Evolutionary conservation across 2,329 filamentous ascomycete species (phyloP).

Genomic region (Neonectria coccinea): DNA sequence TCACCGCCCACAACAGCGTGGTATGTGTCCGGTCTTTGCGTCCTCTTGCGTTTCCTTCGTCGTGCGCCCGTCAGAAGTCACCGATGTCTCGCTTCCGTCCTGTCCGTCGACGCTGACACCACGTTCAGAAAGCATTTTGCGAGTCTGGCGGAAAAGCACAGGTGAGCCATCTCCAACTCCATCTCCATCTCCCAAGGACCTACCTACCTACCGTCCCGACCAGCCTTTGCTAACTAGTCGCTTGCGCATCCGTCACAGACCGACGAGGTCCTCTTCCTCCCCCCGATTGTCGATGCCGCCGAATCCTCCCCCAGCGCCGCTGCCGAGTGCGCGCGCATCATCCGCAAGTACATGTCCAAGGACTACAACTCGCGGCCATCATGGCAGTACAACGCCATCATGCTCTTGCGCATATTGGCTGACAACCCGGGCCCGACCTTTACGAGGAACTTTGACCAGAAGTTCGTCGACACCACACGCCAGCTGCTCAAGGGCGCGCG

Average conservation of each 20-base stretch:
- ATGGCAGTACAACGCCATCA: conserved; percentile 94
- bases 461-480: conserved; percentile 82
- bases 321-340: conserved; percentile 80
- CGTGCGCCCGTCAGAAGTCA: conserved; percentile 7
- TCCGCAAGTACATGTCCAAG: conserved; percentile 84
- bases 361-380: conserved; percentile 75
- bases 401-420: conserved; percentile 90
- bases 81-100: conserved; percentile 16
- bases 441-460: conserved; percentile 88
- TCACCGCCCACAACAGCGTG: conserved; percentile 73
- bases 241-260: conserved; percentile 63
- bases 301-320: conserved; percentile 92
- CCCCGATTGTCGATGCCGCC: conserved; percentile 92
- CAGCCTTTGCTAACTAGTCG: conserved; percentile 18
- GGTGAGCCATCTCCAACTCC: conserved; percentile 53
- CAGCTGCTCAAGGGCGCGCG: conserved; percentile 76
- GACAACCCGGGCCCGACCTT: conserved; percentile 94
- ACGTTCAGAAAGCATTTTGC: conserved; percentile 79
- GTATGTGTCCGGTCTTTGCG: conserved; percentile 58
- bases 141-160: conserved; percentile 74
- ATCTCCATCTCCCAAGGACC: conserved; percentile 26
- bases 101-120: conserved; percentile 38
- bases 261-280: conserved; percentile 92
- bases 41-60: conserved; percentile 2
- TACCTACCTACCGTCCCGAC: background rate